Base-by-base conservation (phyloP, 23 red algal species). In the Chondrus crispus region DNA sequence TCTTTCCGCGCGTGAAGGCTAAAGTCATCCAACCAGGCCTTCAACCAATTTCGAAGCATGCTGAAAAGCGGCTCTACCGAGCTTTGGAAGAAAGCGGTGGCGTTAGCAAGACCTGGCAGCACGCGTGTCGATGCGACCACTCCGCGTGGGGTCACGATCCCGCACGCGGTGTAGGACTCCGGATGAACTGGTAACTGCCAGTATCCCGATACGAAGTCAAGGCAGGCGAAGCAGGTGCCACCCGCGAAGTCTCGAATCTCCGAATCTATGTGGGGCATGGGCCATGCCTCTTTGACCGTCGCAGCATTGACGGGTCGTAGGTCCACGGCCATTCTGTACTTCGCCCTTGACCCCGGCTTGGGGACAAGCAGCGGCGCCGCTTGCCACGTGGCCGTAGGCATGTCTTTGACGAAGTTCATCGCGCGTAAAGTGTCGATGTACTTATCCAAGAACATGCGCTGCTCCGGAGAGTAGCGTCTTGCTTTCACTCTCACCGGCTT, bases 1-100 rank as follows among this genome's bases (percentile, higher is more conserved):
- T 92, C 88, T 46, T 74, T 33, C 18, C 58, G 42, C 0, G 88
- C 79, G 32, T 92, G 46, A 2, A 92, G 43, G 9, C 5, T 58
- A 40, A 82, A 82, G 41, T 82, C 78, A 12, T 82, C 78, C 28
- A 82, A 6, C 46, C 78, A 82, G n/a, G 78, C 45, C 28, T 82
- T 82, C 26, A 82, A 7, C 7, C 32, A n/a, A n/a, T 11, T 47
- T 4, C 40, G 47, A 28, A 82, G 46, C 40, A 55, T 47, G 22
- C 30, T 38, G 45, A 82, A 82, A 22, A 35, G 55, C 52, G 29
- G 46, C 46, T 35, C 46, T 20, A 60, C 78, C 32, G 29, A 29
- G 3, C 20, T 24, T 30, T 60, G 45, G 55, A 82, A 82, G 40
- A 55, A 26, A 36, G 78, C 24, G 46, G 8, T 47, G n/a, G 78